Conservation (phyloP, 2,329 filamentous ascomycete genomes). For the Shiraia sp. region DNA sequence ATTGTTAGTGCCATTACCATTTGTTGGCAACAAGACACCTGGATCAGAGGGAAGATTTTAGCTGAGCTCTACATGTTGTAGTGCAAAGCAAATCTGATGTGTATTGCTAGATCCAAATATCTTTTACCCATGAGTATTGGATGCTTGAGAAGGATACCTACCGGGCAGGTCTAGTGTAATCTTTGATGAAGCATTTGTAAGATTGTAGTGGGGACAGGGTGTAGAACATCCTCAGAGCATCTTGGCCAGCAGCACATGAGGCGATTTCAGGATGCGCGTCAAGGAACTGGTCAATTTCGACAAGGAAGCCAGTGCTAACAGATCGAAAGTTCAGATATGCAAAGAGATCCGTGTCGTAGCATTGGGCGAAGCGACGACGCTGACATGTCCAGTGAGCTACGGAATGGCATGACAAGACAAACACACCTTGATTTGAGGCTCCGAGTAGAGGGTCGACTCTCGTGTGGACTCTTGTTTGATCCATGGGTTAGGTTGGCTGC, state of each 20-base stretch:
- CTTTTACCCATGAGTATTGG: no score
- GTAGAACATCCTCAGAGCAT: conserved; percentile 17
- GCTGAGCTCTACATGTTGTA: no score
- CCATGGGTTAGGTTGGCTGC: conserved; percentile 16
- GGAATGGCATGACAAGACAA: no score
- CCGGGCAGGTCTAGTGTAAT: conserved; percentile 32
- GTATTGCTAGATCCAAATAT: no score
- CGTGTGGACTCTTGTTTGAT: neutral
- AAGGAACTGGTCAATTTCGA: conserved; percentile 31
- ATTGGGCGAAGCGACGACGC: conserved; percentile 16
- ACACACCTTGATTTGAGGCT: neutral
- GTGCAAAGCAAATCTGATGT: no score
- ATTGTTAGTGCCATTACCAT: conserved; percentile 1
- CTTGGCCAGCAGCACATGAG: conserved; percentile 10
- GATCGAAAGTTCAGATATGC: conserved; percentile 18
- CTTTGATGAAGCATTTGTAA: conserved; percentile 29
- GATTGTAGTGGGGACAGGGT: conserved; percentile 20
- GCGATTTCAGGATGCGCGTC: conserved; percentile 23
- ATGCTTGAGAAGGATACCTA: conserved; percentile 6
- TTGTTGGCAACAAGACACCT: neutral
- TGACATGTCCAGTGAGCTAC: no score
- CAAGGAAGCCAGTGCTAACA: conserved; percentile 24
- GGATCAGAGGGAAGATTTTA: no score
- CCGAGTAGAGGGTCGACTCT: neutral
- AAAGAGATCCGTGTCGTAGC: conserved; percentile 18